Evolutionary conservation across 768 basidiomycete genomes (phyloP).

Genomic region (Mycena pura): DNA sequence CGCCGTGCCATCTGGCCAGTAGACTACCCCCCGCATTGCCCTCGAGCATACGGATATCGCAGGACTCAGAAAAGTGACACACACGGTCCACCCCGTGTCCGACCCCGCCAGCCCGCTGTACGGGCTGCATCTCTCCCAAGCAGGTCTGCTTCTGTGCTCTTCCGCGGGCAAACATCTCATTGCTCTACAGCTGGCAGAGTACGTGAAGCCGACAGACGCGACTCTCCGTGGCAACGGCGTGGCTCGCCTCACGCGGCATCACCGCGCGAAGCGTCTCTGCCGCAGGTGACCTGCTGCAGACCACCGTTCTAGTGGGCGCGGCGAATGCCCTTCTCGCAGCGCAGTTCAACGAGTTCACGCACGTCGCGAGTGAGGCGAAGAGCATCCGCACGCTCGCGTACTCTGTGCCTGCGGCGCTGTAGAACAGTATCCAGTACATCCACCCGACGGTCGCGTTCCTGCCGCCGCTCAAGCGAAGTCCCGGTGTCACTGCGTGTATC

Average conservation of each 20-base stretch:
- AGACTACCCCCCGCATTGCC: constrained; percentile 38
- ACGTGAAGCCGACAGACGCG: constrained; percentile 2
- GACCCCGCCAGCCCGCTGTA: constrained; percentile 39
- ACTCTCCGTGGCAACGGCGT: constrained; percentile 28
- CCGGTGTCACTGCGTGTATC: background rate
- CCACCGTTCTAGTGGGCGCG: constrained; percentile 45
- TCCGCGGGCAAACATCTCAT: too few species aligned
- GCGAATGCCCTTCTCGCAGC: constrained; percentile 58
- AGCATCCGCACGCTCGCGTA: constrained; percentile 54
- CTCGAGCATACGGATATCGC: constrained; percentile 19
- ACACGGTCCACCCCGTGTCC: constrained; percentile 39
- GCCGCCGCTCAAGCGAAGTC: too few species aligned
- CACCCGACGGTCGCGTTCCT: constrained; percentile 39
- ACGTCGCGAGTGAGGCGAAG: constrained; percentile 40
- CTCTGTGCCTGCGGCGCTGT: constrained; percentile 51
- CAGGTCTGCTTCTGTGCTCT: constrained; percentile 35
- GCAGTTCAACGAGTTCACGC: constrained; percentile 42
- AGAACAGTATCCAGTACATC: constrained; percentile 51
- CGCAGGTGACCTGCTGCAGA: constrained; percentile 53
- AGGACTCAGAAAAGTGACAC: constrained; percentile 36
- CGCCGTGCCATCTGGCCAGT: background rate
- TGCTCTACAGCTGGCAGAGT: background rate
- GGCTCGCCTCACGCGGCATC: constrained; percentile 53
- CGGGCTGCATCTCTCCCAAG: constrained; percentile 45
- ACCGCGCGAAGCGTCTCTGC: constrained; percentile 43